These are phyloP conservation scores for Udeniomyces megalosporus DNA, from an alignment of 768 basidiomycete genomes.

Conservation along the genomic window DNA sequence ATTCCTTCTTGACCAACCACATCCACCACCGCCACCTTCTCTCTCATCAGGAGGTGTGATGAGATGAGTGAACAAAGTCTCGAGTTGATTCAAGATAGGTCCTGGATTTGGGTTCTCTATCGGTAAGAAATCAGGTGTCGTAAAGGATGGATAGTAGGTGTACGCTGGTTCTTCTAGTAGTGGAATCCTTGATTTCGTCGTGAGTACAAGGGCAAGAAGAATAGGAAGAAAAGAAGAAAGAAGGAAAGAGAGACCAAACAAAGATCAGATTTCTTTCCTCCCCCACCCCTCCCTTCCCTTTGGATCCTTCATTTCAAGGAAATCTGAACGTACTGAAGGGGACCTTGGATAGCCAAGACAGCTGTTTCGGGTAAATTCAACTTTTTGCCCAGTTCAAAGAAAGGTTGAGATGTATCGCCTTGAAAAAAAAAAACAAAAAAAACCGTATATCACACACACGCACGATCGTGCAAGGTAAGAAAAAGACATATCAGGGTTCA, in stretches of 20 bases:
- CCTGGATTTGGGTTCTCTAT: slow-evolving; percentile 45
- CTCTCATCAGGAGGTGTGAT: slow-evolving; percentile 17
- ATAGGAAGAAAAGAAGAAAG: too few species aligned
- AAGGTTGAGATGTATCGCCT: slow-evolving; percentile 73
- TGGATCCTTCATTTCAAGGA: background rate
- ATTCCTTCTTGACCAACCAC: slow-evolving; percentile 47
- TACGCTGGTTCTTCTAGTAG: slow-evolving; percentile 12
- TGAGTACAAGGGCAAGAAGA: background rate
- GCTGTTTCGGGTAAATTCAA: slow-evolving; percentile 84
- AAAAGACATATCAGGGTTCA: background rate
- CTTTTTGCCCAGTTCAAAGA: slow-evolving; percentile 51
- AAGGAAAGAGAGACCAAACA: background rate
- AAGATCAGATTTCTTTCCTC: too few species aligned
- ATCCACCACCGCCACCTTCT: slow-evolving; percentile 32
- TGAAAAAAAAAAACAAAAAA: background rate
- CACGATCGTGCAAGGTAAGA: background rate
- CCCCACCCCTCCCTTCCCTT: too few species aligned
- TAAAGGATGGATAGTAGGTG: slow-evolving; percentile 16
- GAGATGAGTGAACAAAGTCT: slow-evolving; percentile 44
- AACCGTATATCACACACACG: too few species aligned
- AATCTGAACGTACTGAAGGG: slow-evolving; percentile 44
- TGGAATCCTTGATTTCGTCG: slow-evolving; percentile 1
- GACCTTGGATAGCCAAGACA: slow-evolving; percentile 59
- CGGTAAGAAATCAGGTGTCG: slow-evolving; percentile 13
- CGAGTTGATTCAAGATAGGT: slow-evolving; percentile 41